These are phyloP conservation scores for Elaphomyces granulatus DNA, from an alignment of 495 filamentous ascomycete species.

Conservation along the genomic window DNA sequence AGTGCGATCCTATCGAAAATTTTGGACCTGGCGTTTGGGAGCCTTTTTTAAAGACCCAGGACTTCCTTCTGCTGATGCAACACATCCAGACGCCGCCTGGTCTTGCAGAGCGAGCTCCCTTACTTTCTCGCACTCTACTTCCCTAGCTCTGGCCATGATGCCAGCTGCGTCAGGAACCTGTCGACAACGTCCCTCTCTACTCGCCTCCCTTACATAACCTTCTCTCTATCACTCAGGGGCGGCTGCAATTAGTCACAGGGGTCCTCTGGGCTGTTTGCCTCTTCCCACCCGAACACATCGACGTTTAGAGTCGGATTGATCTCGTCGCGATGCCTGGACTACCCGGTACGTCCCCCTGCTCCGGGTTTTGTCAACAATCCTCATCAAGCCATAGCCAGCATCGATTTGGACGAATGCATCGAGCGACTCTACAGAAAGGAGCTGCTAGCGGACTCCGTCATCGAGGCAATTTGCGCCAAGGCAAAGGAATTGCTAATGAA, in stretches of 20 bases:
- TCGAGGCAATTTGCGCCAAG: constrained; percentile 98
- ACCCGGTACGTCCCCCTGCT: constrained; percentile 46
- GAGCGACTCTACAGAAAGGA: constrained; percentile 90
- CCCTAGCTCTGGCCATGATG: constrained; percentile 17
- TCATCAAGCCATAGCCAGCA: constrained; percentile 49
- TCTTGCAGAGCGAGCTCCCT: not conserved
- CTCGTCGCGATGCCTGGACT: constrained; percentile 62
- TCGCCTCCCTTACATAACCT: too few species aligned
- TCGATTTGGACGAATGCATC: constrained; percentile 98
- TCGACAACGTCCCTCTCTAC: constrained; percentile 13
- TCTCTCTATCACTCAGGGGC: too few species aligned
- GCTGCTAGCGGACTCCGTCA: constrained; percentile 88
- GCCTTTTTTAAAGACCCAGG: too few species aligned
- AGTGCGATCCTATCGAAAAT: too few species aligned
- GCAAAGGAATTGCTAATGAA: constrained; percentile 98
- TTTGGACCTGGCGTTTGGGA: too few species aligned
- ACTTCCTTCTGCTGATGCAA: not conserved
- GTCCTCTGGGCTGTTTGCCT: constrained; percentile 7
- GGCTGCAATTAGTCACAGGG: constrained; percentile 3
- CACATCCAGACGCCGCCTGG: not conserved
- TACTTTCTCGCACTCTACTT: constrained; percentile 1
- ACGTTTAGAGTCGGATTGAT: constrained; percentile 1
- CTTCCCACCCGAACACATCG: too few species aligned
- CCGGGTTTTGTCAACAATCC: not conserved
- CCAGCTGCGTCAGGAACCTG: constrained; percentile 17